These are phyloP conservation scores for Ophiostoma montium DNA, from an alignment of 2,329 filamentous ascomycete genomes.

Conservation along the genomic window DNA sequence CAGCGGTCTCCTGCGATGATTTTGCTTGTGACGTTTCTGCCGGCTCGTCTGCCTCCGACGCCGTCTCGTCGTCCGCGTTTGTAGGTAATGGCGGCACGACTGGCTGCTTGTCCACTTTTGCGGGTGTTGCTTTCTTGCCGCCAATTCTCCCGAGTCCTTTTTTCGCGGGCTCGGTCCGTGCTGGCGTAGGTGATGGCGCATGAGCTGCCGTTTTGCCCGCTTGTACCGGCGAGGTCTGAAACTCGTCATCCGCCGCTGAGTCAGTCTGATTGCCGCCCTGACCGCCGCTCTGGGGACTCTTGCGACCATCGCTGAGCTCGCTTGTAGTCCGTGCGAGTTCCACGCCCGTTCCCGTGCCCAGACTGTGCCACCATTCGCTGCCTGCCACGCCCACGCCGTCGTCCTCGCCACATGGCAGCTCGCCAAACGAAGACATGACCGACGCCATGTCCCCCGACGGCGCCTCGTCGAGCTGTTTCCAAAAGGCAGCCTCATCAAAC, in stretches of 20 bases:
- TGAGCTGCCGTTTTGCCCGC: background rate
- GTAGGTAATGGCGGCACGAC: constrained; percentile 25
- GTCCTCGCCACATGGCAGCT: constrained; percentile 17
- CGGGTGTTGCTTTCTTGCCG: constrained; percentile 20
- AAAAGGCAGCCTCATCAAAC: constrained; percentile 30
- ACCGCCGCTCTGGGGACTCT: background rate
- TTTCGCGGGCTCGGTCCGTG: background rate
- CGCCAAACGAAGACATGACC: constrained; percentile 7
- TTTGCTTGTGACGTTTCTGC: background rate
- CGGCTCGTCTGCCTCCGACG: constrained; percentile 20
- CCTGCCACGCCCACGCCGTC: constrained; percentile 15
- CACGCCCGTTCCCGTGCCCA: constrained; percentile 20
- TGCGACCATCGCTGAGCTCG: background rate
- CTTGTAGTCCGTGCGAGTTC: constrained; percentile 13
- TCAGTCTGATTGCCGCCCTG: no score
- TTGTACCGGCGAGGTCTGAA: background rate
- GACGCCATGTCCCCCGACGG: constrained; percentile 19
- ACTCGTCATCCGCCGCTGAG: background rate
- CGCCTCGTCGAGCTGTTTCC: constrained; percentile 26
- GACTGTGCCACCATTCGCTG: constrained; percentile 33
- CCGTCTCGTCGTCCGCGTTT: constrained; percentile 18
- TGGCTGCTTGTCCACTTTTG: constrained; percentile 13
- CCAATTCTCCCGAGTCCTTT: constrained; percentile 5
- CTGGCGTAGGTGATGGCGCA: no score
- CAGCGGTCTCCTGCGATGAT: background rate